Evolutionary conservation across 352 stramenopile species (phyloP).

Genomic region (Halophytophthora batemanensis): DNA sequence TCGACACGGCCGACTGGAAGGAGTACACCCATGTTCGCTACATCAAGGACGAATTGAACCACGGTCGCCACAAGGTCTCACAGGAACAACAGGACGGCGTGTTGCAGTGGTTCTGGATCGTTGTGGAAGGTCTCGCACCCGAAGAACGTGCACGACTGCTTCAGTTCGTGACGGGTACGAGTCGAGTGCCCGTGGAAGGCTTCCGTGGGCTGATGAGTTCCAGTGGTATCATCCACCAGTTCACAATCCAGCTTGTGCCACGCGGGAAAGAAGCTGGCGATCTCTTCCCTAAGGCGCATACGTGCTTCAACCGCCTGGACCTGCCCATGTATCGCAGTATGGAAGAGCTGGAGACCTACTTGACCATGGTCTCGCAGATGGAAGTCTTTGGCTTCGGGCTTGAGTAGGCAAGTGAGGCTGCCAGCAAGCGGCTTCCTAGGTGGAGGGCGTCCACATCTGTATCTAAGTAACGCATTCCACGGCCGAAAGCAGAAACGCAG

Average conservation of each 20-base stretch:
- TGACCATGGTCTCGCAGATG: constrained; percentile 85
- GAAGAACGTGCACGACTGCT: constrained; percentile 95
- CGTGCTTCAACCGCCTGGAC: constrained; percentile 89
- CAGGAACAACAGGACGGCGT: constrained; percentile 55
- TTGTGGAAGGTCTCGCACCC: constrained; percentile 78
- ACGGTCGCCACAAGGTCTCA: no score
- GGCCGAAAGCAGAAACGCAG: no score
- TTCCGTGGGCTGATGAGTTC: constrained; percentile 80
- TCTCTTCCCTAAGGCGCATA: constrained; percentile 80
- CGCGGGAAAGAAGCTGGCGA: constrained; percentile 41
- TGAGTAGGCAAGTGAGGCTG: no score
- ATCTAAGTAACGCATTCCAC: no score
- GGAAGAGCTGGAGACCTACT: constrained; percentile 82
- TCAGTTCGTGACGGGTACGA: constrained; percentile 97
- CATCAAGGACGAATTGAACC: constrained; percentile 55
- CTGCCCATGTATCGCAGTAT: constrained; percentile 76
- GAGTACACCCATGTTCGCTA: constrained; percentile 61
- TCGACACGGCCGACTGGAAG: constrained; percentile 90
- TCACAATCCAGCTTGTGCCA: constrained; percentile 73
- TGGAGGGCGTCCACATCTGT: no score
- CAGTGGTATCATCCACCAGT: constrained; percentile 76
- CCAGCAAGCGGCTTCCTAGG: no score
- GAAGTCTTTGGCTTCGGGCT: constrained; percentile 78
- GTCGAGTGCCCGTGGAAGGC: constrained; percentile 89
- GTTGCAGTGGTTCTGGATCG: constrained; percentile 90